Evolutionary conservation across 1,284 basidiomycete genomes (phyloP).

Genomic region (Kalmanozyma brasiliensis): DNA sequence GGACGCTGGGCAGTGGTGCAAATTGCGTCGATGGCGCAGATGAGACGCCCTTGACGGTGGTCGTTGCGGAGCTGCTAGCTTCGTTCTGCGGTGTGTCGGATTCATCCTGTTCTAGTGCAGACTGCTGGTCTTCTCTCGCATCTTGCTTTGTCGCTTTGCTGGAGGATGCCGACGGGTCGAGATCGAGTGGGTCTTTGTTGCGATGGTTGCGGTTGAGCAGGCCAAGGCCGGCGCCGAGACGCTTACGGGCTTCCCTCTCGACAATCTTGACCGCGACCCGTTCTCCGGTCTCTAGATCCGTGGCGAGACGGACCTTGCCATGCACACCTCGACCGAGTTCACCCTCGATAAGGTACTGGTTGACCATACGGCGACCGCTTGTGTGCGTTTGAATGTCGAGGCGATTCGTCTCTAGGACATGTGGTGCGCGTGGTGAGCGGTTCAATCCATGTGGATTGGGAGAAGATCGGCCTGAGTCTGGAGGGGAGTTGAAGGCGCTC

Average conservation of each 20-base stretch:
- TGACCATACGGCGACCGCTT: constrained; percentile 66
- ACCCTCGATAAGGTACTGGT: constrained; percentile 65
- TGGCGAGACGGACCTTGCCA: constrained; percentile 63
- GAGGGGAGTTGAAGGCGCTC: constrained; percentile 38
- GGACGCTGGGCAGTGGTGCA: constrained; percentile 20
- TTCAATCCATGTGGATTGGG: constrained; percentile 23
- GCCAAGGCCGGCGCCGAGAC: constrained; percentile 51
- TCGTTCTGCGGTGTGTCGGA: constrained; percentile 24
- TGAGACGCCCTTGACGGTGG: constrained; percentile 27
- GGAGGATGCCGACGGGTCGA: constrained; percentile 6
- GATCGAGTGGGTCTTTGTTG: constrained; percentile 19
- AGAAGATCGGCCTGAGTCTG: constrained; percentile 38
- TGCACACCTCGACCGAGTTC: constrained; percentile 66
- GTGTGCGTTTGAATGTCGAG: constrained; percentile 63
- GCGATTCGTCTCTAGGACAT: constrained; percentile 60
- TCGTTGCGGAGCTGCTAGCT: constrained; percentile 15
- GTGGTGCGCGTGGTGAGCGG: constrained; percentile 24
- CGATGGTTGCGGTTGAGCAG: constrained; percentile 30
- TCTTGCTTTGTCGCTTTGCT: background rate
- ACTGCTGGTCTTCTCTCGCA: background rate
- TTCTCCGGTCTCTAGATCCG: constrained; percentile 60
- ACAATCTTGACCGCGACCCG: constrained; percentile 67
- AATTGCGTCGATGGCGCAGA: constrained; percentile 30
- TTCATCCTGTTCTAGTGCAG: background rate
- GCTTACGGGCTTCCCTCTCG: constrained; percentile 59